Conservation (phyloP, 139 green algal species). For the Chlamydomonas urium region DNA sequence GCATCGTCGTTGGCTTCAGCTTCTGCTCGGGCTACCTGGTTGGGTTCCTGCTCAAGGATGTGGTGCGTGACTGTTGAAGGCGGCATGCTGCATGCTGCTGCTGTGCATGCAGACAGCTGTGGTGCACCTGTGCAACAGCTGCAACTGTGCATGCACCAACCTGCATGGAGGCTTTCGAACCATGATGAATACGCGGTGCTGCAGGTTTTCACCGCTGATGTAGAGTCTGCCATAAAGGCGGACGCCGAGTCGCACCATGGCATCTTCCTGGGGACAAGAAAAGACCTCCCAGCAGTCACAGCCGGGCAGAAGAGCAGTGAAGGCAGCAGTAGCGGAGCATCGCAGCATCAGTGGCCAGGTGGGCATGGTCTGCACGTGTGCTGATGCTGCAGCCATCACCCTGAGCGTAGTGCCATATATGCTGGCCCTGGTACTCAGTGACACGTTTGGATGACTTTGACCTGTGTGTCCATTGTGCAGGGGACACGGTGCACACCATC, state of each 20-base stretch:
- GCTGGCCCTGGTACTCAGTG: background rate
- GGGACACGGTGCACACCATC: constrained; percentile 67
- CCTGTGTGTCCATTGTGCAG: background rate
- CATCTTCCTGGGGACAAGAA: too few species aligned
- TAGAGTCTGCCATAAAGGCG: background rate
- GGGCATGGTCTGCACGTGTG: background rate
- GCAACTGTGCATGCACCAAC: background rate
- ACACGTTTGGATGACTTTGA: background rate
- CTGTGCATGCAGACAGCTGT: background rate
- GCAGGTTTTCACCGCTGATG: background rate
- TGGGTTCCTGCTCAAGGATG: constrained; percentile 3
- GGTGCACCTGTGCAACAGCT: too few species aligned
- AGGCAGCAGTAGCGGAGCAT: background rate
- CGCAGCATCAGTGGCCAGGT: background rate
- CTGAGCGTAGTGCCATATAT: background rate
- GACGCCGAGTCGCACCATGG: too few species aligned
- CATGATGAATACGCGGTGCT: background rate
- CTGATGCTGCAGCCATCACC: background rate
- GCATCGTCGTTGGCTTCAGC: constrained; percentile 15
- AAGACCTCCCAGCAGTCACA: background rate
- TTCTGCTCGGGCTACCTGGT: constrained; percentile 11
- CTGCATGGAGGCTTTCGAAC: background rate
- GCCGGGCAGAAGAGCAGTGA: background rate
- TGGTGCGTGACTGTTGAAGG: background rate
- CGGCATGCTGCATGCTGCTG: background rate